Evolutionary conservation across 2,329 filamentous ascomycete species (phyloP).

Genomic region (Clonostachys chloroleuca): DNA sequence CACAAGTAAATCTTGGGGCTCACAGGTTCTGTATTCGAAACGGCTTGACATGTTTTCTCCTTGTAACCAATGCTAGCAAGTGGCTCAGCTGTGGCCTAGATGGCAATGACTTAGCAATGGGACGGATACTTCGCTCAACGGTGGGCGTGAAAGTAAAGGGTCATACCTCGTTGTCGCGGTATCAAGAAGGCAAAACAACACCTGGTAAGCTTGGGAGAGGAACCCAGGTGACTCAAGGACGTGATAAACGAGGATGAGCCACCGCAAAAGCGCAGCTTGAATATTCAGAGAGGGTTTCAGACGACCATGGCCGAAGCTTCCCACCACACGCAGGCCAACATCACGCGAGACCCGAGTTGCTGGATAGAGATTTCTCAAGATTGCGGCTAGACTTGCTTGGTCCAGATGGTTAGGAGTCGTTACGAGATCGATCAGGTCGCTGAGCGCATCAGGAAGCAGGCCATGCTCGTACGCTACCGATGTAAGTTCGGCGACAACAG

Average conservation of each 20-base stretch:
- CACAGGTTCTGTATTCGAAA: conserved; percentile 77
- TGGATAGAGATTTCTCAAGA: conserved; percentile 75
- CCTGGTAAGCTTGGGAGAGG: conserved; percentile 66
- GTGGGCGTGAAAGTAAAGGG: neutral
- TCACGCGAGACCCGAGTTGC: conserved; percentile 56
- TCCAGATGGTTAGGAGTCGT: conserved; percentile 66
- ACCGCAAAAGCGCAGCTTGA: conserved; percentile 69
- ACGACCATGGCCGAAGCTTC: conserved; percentile 72
- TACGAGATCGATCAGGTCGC: conserved; percentile 61
- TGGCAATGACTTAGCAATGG: conserved; percentile 6
- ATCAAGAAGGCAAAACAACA: conserved; percentile 78
- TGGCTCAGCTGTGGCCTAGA: conserved; percentile 63
- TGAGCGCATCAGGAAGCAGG: conserved; percentile 55
- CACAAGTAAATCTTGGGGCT: conserved; percentile 13
- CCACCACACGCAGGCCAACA: conserved; percentile 62
- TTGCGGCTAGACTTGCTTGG: conserved; percentile 64
- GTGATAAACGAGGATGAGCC: conserved; percentile 75
- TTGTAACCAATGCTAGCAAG: conserved; percentile 72
- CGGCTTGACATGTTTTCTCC: conserved; percentile 77
- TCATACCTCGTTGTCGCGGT: conserved; percentile 67
- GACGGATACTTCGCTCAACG: too few species aligned
- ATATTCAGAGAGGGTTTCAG: conserved; percentile 68
- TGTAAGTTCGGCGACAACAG: conserved; percentile 58
- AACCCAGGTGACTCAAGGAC: conserved; percentile 58
- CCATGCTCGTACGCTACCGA: conserved; percentile 65